These are phyloP conservation scores for Pilasporangium apinafurcum DNA, from an alignment of 352 stramenopile species.

Conservation along the genomic window DNA sequence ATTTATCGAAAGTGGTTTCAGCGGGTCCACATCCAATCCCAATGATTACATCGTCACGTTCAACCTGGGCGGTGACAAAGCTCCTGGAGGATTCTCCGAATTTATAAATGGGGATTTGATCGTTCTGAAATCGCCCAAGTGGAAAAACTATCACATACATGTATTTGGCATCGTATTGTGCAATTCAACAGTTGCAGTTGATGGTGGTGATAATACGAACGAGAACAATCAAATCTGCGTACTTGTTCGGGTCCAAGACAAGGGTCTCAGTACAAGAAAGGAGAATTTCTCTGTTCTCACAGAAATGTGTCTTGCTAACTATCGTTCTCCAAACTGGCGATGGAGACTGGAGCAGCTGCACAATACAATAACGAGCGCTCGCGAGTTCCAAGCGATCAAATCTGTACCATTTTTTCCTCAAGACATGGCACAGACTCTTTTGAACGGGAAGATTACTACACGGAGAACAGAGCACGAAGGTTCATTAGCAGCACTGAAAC, in stretches of 20 bases:
- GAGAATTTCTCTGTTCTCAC: conserved; percentile 41
- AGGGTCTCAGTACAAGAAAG: conserved; percentile 12
- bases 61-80: conserved; percentile 10
- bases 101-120: conserved; percentile 64
- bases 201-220: conserved; percentile 7
- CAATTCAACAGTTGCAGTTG: conserved; percentile 53
- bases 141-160: conserved; percentile 47
- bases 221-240: conserved; percentile 56
- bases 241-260: conserved; percentile 33
- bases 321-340: conserved; percentile 39
- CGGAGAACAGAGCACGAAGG: conserved; percentile 1
- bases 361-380: conserved; percentile 67
- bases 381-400: conserved; percentile 78
- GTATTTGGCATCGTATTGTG: conserved; percentile 67
- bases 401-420: conserved; percentile 44
- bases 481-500: not conserved
- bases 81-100: conserved; percentile 14
- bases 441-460: conserved; percentile 31
- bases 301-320: conserved; percentile 68
- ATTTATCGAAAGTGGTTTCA: conserved; percentile 71
- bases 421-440: conserved; percentile 44
- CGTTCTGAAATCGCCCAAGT: conserved; percentile 45
- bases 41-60: conserved; percentile 69
- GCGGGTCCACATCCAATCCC: conserved; percentile 20
- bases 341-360: conserved; percentile 66